Evolutionary conservation across 2,329 filamentous ascomycete genomes (phyloP), one percentile per base, ranked within the genome.

Genomic region (Dendrostoma leiphaemia): DNA sequence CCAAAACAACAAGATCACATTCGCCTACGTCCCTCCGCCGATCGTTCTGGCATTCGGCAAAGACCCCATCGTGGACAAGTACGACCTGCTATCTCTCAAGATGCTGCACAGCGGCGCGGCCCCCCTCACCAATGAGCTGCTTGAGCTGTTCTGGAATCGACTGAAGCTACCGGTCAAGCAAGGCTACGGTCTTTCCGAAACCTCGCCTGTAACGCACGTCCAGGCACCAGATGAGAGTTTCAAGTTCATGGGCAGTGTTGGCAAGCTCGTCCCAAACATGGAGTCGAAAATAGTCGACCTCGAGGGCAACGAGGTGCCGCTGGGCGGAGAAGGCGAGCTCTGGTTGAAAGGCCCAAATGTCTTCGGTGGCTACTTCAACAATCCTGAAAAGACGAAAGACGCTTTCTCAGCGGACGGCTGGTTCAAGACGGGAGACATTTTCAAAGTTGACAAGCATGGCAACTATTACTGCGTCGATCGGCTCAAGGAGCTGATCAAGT

Each of bases 381-480:
- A 89, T 54, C 80, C 84, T 0, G 81, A 87, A 58, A 83, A 86
- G 3, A 91, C 90, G 3, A 76, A 74, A 2, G 85, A 90, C 43
- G 85, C 88, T 0, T 84, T 94, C 58, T 89, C 88, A 2, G 61
- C 74, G 0, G 90, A 95, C 60, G 90, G 90, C 1, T 97, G 85
- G 75, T 96, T 96, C 79, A 92, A 87, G 70, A 96, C 92, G 0
- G 92, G 92, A 2, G 92, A 97, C 64, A 85, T 96, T 24, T 89
- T 90, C 4, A 85, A 89, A 60, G 83, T 89, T 63, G 90, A 96
- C 65, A 74, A 80, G 43, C 79, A 89, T 47, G 89, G 89, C 28
- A 90, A 95, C 65, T 90, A 95, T 64, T 96, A 86, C 74, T 93
- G 96, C 67, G 96, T 92, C 1, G 92, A 97, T 66, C 86, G 91